These are phyloP conservation scores for Tubosaeta sp. DNA, from an alignment of 768 basidiomycete species.

Conservation along the genomic window DNA sequence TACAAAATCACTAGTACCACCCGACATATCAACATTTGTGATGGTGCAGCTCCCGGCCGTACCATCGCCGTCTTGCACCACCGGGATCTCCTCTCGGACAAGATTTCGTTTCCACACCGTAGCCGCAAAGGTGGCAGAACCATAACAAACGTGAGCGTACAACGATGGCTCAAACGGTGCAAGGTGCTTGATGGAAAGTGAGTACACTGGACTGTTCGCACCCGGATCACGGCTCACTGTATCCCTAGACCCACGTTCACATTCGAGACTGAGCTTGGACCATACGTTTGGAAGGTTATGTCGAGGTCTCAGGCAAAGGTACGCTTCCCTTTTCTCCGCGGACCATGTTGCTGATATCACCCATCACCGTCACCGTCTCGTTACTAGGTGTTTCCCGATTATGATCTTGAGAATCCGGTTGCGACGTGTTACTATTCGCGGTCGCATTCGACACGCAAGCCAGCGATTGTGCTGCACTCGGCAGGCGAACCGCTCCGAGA, in stretches of 20 bases:
- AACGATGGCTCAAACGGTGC: slow-evolving; percentile 26
- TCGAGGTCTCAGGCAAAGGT: slow-evolving; percentile 25
- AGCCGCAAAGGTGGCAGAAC: neutral
- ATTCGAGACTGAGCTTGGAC: slow-evolving; percentile 20
- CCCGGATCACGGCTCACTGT: neutral
- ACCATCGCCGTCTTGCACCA: slow-evolving; percentile 24
- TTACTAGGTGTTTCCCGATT: slow-evolving; percentile 18
- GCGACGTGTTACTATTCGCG: slow-evolving; percentile 20
- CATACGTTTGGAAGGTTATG: slow-evolving; percentile 24
- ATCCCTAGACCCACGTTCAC: slow-evolving; percentile 15
- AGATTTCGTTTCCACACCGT: slow-evolving; percentile 24
- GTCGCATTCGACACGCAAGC: slow-evolving; percentile 4
- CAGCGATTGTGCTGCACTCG: slow-evolving; percentile 21
- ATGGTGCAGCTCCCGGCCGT: slow-evolving; percentile 4
- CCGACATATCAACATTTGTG: slow-evolving; percentile 16
- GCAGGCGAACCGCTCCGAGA: slow-evolving; percentile 26
- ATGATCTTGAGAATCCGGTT: slow-evolving; percentile 20
- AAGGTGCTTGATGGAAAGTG: slow-evolving; percentile 23
- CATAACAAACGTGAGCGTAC: slow-evolving; percentile 12
- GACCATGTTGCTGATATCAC: neutral
- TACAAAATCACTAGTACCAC: slow-evolving; percentile 23
- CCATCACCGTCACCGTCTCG: neutral
- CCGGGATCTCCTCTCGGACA: slow-evolving; percentile 25
- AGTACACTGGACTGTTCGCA: neutral
- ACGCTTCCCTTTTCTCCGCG: neutral